phyloP scores from a whole-genome alignment of 2,329 filamentous ascomycete species.

The Coniochaeta sp. region DNA sequence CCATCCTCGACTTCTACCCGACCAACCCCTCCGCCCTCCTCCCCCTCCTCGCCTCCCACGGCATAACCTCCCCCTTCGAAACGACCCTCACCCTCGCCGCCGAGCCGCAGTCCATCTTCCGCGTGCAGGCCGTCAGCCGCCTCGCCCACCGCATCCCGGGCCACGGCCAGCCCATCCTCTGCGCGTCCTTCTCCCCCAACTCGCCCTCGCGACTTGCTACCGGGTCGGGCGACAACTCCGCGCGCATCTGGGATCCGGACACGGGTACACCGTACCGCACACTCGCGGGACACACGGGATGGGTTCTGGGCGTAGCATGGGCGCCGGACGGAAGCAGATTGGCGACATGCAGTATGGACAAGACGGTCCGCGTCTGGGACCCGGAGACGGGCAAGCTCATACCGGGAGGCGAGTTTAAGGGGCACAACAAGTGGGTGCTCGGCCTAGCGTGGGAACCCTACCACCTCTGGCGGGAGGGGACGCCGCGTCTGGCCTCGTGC shows the following conservation, averaged over 20 bases:
- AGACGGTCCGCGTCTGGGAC: conserved; percentile 85
- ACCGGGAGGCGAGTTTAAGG: conserved; percentile 62
- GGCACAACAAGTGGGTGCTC: conserved; percentile 85
- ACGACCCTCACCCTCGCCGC: conserved; percentile 45
- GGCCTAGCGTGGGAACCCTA: conserved; percentile 90
- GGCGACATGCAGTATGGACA: conserved; percentile 90
- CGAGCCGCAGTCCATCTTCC: conserved; percentile 85
- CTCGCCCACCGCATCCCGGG: conserved; percentile 84
- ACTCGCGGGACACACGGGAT: conserved; percentile 78
- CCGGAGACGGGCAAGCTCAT: conserved; percentile 69
- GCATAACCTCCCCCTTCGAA: conserved; percentile 1
- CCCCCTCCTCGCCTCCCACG: conserved; percentile 3
- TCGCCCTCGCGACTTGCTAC: conserved; percentile 74
- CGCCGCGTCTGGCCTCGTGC: conserved; percentile 74
- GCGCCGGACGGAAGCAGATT: conserved; percentile 75
- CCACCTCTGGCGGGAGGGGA: conserved; percentile 69
- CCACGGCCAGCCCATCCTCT: conserved; percentile 85
- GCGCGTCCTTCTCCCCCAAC: conserved; percentile 76
- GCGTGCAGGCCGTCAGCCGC: conserved; percentile 83
- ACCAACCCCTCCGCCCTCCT: conserved; percentile 4
- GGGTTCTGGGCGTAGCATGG: conserved; percentile 85
- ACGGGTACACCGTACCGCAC: conserved; percentile 85
- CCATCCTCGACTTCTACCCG: conserved; percentile 9
- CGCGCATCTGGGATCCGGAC: conserved; percentile 89
- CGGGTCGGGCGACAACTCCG: conserved; percentile 85